Evolutionary conservation across 306 rosid species (phyloP).

Genomic region (Hippophae tibetana): DNA sequence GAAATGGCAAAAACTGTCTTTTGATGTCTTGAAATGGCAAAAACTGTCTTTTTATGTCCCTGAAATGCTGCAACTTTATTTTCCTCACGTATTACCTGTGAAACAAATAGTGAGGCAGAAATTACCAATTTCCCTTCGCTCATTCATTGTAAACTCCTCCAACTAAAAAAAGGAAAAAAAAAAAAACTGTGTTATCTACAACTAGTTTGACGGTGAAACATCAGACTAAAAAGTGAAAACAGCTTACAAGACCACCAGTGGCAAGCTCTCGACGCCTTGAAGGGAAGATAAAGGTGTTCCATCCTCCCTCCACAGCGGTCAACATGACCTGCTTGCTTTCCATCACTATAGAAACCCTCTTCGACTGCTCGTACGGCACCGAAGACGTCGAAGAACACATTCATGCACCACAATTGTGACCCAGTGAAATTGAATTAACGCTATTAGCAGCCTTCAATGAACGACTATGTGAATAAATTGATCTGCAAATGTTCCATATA

Average conservation of each 20-base stretch:
- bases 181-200: not conserved
- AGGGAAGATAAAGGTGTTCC: slow-evolving; percentile 69
- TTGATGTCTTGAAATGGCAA: too few species aligned
- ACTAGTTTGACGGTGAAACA: not conserved
- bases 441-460: slow-evolving; percentile 4
- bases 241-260: slow-evolving; percentile 67
- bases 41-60: too few species aligned
- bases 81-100: slow-evolving; percentile 80
- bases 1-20: slow-evolving; percentile 66
- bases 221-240: not conserved
- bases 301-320: slow-evolving; percentile 85
- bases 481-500: slow-evolving; percentile 22
- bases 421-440: slow-evolving; percentile 18
- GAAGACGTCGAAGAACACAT: slow-evolving; percentile 27
- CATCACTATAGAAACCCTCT: slow-evolving; percentile 88
- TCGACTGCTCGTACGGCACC: slow-evolving; percentile 30
- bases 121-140: too few species aligned
- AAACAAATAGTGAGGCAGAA: slow-evolving; percentile 6
- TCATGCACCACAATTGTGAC: slow-evolving; percentile 12
- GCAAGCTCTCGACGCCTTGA: slow-evolving; percentile 45
- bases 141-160: too few species aligned
- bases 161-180: not conserved
- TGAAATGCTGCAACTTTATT: slow-evolving; percentile 85
- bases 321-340: slow-evolving; percentile 58
- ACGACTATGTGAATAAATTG: slow-evolving; percentile 12